phyloP scores from a whole-genome alignment of 2,329 filamentous ascomycete species.

The Trichoderma sp. region DNA sequence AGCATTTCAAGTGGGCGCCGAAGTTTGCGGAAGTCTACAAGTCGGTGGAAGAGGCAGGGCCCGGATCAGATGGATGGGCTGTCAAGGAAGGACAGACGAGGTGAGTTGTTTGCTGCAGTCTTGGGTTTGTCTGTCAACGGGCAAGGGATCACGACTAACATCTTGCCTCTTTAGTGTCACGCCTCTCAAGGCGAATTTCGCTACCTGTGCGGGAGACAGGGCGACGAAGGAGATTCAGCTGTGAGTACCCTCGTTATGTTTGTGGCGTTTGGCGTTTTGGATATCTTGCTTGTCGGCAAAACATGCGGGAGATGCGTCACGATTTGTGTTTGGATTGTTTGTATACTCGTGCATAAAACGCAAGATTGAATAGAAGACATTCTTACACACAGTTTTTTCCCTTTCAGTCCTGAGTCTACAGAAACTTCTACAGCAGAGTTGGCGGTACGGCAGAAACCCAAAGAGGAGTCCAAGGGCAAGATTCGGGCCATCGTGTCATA shows the following conservation, averaged over 20 bases:
- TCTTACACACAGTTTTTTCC: conserved; percentile 40
- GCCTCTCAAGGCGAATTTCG: conserved; percentile 89
- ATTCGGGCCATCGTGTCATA: conserved; percentile 76
- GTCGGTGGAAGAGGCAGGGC: conserved; percentile 76
- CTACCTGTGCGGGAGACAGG: conserved; percentile 67
- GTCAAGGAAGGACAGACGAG: conserved; percentile 86
- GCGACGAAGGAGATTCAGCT: conserved; percentile 74
- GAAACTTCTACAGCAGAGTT: conserved; percentile 29
- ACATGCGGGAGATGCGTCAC: conserved; percentile 31
- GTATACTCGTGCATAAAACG: conserved; percentile 35
- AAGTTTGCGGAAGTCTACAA: conserved; percentile 83
- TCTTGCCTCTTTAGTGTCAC: conserved; percentile 65
- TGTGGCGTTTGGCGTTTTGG: conserved; percentile 32
- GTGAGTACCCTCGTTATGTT: conserved; percentile 60
- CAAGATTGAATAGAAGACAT: conserved; percentile 39
- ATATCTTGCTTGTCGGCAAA: conserved; percentile 23
- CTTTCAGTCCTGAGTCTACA: conserved; percentile 35
- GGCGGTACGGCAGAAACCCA: conserved; percentile 32
- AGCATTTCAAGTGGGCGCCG: conserved; percentile 94
- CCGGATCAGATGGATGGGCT: conserved; percentile 91
- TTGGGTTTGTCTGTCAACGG: neutral
- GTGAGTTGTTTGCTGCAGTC: conserved; percentile 52
- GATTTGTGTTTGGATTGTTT: conserved; percentile 31
- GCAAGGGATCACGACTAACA: conserved; percentile 23
- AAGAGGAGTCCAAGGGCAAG: conserved; percentile 28